Percentiles rank a stretch among this genome's conserved stretches.
phyloP scores from a whole-genome alignment of 2,329 filamentous ascomycete species.

The Aspergillus tubingensis region DNA sequence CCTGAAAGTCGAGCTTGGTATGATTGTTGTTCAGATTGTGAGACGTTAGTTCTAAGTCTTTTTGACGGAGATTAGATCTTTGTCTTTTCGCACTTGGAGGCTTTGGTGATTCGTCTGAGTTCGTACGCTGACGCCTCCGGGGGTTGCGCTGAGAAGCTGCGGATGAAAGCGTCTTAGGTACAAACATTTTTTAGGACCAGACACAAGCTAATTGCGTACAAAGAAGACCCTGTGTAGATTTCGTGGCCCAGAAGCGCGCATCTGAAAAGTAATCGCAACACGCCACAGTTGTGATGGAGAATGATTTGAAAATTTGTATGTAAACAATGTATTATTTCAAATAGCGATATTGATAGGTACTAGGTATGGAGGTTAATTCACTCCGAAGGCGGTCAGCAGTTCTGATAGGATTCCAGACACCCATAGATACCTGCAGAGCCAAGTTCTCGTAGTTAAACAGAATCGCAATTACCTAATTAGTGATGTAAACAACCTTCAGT shows the following conservation, averaged over 20 bases:
- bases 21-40: conserved; percentile 23
- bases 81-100: conserved; percentile 50
- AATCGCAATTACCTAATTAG: too few relatives aligned
- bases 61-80: conserved; percentile 45
- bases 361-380: background rate
- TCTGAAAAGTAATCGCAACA: background rate
- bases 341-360: background rate
- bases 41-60: conserved; percentile 33
- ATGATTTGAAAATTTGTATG: background rate
- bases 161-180: conserved; percentile 35
- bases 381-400: conserved; percentile 4
- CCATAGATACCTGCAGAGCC: too few relatives aligned
- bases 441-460: too few relatives aligned
- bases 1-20: conserved; percentile 18
- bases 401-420: too few relatives aligned
- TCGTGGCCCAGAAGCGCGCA: background rate
- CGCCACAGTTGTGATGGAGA: background rate
- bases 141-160: conserved; percentile 35
- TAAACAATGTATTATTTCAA: background rate
- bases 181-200: conserved; percentile 38
- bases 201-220: background rate
- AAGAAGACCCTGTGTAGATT: background rate
- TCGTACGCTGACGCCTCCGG: conserved; percentile 43
- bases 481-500: too few relatives aligned
- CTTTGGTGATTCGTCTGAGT: conserved; percentile 49